A percentile compares a stretch with the other conserved stretches of the same genome.
Evolutionary conservation across 176 grass and related monocot species (phyloP).

Genomic region (Poa pratensis): DNA sequence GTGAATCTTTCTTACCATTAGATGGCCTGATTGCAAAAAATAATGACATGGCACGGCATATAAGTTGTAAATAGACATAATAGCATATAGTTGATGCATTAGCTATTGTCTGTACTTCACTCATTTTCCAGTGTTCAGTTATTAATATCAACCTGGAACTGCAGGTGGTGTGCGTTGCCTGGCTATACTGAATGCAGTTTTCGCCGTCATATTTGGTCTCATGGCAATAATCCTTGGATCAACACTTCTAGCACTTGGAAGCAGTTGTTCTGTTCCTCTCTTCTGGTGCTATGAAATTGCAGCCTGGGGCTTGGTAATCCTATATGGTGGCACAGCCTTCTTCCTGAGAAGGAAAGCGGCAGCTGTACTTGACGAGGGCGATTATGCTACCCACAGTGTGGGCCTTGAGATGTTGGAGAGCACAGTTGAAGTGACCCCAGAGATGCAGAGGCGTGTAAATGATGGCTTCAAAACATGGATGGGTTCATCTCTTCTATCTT

Average conservation of each 20-base stretch:
- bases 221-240: slow-evolving; percentile 95
- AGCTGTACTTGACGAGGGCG: slow-evolving; percentile 67
- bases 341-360: slow-evolving; percentile 86
- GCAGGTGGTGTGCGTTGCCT: slow-evolving; percentile 87
- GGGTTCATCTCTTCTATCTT: slow-evolving; percentile 91
- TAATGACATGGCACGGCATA: background rate
- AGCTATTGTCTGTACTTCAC: slow-evolving; percentile 19
- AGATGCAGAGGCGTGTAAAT: slow-evolving; percentile 72
- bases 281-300: slow-evolving; percentile 97
- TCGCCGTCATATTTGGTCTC: slow-evolving; percentile 75
- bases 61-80: slow-evolving; percentile 4
- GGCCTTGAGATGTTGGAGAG: slow-evolving; percentile 91
- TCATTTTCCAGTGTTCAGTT: slow-evolving; percentile 1
- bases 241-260: slow-evolving; percentile 73
- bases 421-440: slow-evolving; percentile 60
- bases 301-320: slow-evolving; percentile 80
- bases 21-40: background rate
- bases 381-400: slow-evolving; percentile 63
- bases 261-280: slow-evolving; percentile 84
- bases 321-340: slow-evolving; percentile 79
- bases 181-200: slow-evolving; percentile 76
- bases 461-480: slow-evolving; percentile 96
- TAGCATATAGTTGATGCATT: slow-evolving; percentile 22
- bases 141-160: slow-evolving; percentile 46
- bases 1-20: slow-evolving; percentile 15